Conservation (phyloP, 2,329 filamentous ascomycete species). For the Aspergillus ochraceus region DNA sequence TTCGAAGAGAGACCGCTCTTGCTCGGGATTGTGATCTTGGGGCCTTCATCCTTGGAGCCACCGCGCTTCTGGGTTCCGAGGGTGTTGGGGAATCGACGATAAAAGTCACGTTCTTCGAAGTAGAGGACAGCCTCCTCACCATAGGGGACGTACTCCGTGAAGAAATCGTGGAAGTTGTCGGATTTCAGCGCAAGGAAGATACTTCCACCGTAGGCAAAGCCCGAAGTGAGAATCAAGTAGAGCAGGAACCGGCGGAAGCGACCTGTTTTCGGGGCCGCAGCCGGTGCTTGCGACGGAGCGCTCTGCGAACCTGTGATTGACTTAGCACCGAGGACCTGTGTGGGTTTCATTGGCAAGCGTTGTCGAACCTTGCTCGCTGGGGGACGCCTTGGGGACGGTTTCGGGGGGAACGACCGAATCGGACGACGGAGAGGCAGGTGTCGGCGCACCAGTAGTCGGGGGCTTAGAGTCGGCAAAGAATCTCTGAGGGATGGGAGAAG, state of each 20-base stretch:
- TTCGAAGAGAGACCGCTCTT: conserved; percentile 84
- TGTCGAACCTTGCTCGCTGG: conserved; percentile 32
- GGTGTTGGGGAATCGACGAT: conserved; percentile 72
- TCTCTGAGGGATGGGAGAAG: conserved; percentile 36
- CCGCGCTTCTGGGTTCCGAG: conserved; percentile 48
- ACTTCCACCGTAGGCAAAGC: conserved; percentile 79
- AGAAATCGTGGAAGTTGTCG: conserved; percentile 99
- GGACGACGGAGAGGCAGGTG: conserved; percentile 47
- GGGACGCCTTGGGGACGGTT: conserved; percentile 48
- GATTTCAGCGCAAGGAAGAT: conserved; percentile 90
- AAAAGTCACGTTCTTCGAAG: conserved; percentile 92
- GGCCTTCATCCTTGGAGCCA: conserved; percentile 54
- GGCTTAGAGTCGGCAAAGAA: conserved; percentile 53
- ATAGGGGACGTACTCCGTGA: conserved; percentile 93
- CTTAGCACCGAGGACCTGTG: conserved; percentile 31
- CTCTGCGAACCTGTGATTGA: conserved; percentile 37
- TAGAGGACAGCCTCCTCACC: conserved; percentile 94
- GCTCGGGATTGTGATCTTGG: conserved; percentile 77
- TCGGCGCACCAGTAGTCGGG: conserved; percentile 34
- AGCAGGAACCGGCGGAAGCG: conserved; percentile 76
- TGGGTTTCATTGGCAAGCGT: conserved; percentile 11
- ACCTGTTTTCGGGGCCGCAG: conserved; percentile 63
- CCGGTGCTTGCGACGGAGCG: conserved; percentile 40
- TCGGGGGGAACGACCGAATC: conserved; percentile 51
- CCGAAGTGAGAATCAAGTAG: conserved; percentile 73